These are phyloP conservation scores for Entomortierella parvispora DNA, from an alignment of 192 early-diverging fungal genomes.

Conservation along the genomic window DNA sequence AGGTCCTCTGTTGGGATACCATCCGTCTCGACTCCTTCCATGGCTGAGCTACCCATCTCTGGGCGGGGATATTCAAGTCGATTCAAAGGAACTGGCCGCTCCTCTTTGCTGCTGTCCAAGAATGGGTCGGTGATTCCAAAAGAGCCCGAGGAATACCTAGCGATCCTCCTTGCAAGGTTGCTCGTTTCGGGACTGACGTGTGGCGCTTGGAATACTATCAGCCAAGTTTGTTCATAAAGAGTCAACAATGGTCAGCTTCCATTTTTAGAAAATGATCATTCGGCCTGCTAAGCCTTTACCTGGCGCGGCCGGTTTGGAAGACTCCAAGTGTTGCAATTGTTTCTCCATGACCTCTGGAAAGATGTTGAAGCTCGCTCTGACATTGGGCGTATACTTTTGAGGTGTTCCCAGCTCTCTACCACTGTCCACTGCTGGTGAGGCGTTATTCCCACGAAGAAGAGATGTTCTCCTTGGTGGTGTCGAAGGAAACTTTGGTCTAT, in stretches of 20 bases:
- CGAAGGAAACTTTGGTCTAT: neutral
- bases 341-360: conserved; percentile 38
- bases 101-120: conserved; percentile 1
- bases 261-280: too few species aligned
- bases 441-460: neutral
- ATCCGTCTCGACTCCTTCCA: too few species aligned
- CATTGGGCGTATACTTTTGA: conserved; percentile 18
- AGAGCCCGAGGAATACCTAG: conserved; percentile 25
- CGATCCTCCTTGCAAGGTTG: conserved; percentile 36
- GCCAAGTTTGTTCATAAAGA: neutral
- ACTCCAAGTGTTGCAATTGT: conserved; percentile 30
- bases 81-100: conserved; percentile 10
- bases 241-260: neutral
- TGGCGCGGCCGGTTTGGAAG: neutral
- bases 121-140: conserved; percentile 6
- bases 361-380: conserved; percentile 27
- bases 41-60: too few species aligned
- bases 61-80: neutral
- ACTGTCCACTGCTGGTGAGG: too few species aligned
- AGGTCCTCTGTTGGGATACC: too few species aligned
- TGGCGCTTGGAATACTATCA: conserved; percentile 28
- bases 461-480: neutral
- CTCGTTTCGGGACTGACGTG: conserved; percentile 45
- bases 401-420: conserved; percentile 13
- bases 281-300: neutral